Base-by-base conservation (phyloP, 305 asterid genomes). In the Solanum hybrid region DNA sequence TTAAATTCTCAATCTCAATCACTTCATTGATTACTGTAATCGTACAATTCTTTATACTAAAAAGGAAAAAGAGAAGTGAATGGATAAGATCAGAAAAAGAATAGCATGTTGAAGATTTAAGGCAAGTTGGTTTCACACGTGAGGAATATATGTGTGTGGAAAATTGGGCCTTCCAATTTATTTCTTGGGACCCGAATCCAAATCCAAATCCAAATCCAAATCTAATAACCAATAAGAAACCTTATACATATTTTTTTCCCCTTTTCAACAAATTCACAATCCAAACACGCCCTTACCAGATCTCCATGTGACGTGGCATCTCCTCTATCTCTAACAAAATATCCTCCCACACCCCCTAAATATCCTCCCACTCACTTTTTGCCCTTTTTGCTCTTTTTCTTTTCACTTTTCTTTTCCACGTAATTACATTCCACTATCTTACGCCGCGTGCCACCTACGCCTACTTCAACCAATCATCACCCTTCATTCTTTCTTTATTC, bases 351-450 rank as follows among this genome's bases (percentile, higher is more conserved):
- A 17, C 71, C 60, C 90, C 90, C 89, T 5, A 79, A 79, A 79
- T 79, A 79, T 79, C 85, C 42, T 29, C 19, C 17, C 10, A 36
- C 29, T 27, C 10, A 71, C 7, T 40, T 56, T 14, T 78, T 15
- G 17, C 7, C 34, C 51, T n/a, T 11, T n/a, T 78, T 69, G 31
- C 78, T 17, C 90, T 64, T 84, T 77, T 51, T 29, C 88, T 17
- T 69, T 79, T 78, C 87, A 24, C 85, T 86, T 86, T 88, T 78
- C 11, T 76, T 35, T 73, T 78, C 94, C 95, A 93, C 96, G 93
- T 93, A 90, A 2, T 87, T 19, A 76, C 72, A 4, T 51, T 75
- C 35, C 87, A 90, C 91, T 93, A 91, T 75, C 88, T 19, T 91
- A 89, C 93, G 91, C 93, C 85, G 4, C 10, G 17, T 31, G 79